Evolutionary conservation across 306 rosid genomes (phyloP), one percentile per base, ranked within the genome.

Genomic region (Clitoria ternatea): DNA sequence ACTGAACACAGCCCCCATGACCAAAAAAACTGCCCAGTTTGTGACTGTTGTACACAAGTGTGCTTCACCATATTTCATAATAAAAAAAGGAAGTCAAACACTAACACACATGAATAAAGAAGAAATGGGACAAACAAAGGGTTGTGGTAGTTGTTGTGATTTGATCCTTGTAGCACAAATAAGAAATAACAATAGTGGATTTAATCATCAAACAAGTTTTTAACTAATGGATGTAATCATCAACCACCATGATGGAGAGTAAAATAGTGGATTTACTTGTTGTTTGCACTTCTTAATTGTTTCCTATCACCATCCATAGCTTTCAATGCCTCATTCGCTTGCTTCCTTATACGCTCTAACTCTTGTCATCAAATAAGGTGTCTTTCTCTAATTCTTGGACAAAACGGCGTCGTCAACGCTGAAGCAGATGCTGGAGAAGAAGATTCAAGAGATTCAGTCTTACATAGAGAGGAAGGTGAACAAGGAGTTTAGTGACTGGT

Each of bases 261-360:
- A 24, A 72, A 78, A 29, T 30, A 64, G 59, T 43, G 64, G 66
- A 32, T 60, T 84, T 95, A 95, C 99, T 86, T 95, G 75, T 95
- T 95, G 82, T 95, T 95, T 78, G 90, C 90, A 79, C 92, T 89
- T 85, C 99, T 81, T 68, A 95, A 74, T 77, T 95, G 99, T 79
- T 95, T 97, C 53, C 99, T 87, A 65, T 95, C 99, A 22, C 71
- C 85, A 84, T 95, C 97, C 86, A 95, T 91, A 70, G 96, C 99
- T 83, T 89, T 91, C 81, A 95, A 66, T 61, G 97, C 96, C 36
- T 95, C 99, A 77, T 91, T 95, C 12, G 97, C 99, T 83, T 91
- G 99, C 79, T 95, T 92, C 84, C 99, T 79, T 20, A 96, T 91
- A 57, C 95, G 96, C 79, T 95, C 97, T 75, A 95, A 71, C 82